Evolutionary conservation across 768 basidiomycete species (phyloP).

Genomic region (Phaffia tasmanica): DNA sequence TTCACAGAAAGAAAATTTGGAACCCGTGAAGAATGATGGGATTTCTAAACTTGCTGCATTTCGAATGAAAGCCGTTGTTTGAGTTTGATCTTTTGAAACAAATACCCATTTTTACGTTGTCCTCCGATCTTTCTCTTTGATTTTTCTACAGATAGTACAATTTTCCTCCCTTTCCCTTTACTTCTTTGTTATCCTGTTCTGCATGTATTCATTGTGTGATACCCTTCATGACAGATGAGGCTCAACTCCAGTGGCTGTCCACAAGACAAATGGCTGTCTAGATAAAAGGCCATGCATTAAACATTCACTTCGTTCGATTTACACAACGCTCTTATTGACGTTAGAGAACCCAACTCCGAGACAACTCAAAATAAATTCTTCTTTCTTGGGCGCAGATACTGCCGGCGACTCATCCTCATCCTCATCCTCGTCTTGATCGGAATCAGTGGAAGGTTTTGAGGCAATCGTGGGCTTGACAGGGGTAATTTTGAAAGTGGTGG

Average conservation of each 20-base stretch:
- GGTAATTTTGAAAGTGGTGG: conserved; percentile 84
- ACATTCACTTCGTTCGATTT: neutral
- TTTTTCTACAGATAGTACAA: no score
- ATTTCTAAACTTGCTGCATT: conserved; percentile 4
- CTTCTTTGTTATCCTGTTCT: no score
- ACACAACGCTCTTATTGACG: conserved; percentile 41
- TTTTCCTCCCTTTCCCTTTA: no score
- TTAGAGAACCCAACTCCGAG: conserved; percentile 88
- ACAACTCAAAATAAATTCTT: conserved; percentile 71
- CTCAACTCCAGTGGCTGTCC: no score
- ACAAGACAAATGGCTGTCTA: no score
- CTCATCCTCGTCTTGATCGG: conserved; percentile 17
- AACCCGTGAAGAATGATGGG: neutral
- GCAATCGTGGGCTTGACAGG: conserved; percentile 28
- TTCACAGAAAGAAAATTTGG: neutral
- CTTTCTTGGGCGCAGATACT: conserved; percentile 41
- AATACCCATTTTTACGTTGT: no score
- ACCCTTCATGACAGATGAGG: no score
- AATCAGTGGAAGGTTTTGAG: conserved; percentile 1
- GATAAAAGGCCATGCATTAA: neutral
- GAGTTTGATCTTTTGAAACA: no score
- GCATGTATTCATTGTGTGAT: no score
- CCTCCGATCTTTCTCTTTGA: no score
- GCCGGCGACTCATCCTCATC: conserved; percentile 43
- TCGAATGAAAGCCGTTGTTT: neutral